Conservation (phyloP, 345 rosid species). For the Salix purpurea region DNA sequence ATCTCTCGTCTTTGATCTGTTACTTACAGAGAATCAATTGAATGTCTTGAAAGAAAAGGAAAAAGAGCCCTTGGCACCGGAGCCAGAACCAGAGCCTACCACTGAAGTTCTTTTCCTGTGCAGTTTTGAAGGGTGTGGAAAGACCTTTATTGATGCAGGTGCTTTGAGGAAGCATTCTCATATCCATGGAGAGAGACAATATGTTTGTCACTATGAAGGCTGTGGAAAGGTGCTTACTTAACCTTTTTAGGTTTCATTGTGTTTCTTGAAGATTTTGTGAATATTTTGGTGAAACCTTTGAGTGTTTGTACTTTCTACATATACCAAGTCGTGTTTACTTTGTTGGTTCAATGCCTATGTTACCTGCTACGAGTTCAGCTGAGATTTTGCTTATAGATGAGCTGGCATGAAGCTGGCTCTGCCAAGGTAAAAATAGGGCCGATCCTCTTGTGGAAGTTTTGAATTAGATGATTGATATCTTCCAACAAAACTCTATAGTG, state of each 20-base stretch:
- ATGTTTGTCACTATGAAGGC: slow-evolving; percentile 67
- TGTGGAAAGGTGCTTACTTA: slow-evolving; percentile 71
- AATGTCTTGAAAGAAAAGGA: slow-evolving; percentile 64
- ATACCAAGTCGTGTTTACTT: not conserved
- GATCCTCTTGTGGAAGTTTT: no score
- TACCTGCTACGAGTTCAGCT: not conserved
- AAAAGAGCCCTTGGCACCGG: slow-evolving; percentile 62
- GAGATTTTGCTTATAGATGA: no score
- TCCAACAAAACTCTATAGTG: no score
- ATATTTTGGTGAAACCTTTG: not conserved
- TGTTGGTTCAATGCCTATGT: not conserved
- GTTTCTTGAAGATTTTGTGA: not conserved
- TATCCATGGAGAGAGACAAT: slow-evolving; percentile 91
- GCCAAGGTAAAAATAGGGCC: no score
- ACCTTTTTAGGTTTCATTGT: not conserved
- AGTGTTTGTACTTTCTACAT: not conserved
- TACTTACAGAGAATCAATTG: slow-evolving; percentile 52
- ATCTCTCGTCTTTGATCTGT: not conserved
- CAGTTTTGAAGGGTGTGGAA: slow-evolving; percentile 92
- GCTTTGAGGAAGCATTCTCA: slow-evolving; percentile 96
- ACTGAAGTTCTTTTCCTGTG: slow-evolving; percentile 95
- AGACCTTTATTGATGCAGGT: slow-evolving; percentile 88
- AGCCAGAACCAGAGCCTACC: slow-evolving; percentile 92
- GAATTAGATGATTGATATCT: no score
- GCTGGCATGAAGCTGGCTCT: no score